Base-by-base conservation (phyloP, 1,139 yeast genomes). In the Taiozyma onychis region DNA sequence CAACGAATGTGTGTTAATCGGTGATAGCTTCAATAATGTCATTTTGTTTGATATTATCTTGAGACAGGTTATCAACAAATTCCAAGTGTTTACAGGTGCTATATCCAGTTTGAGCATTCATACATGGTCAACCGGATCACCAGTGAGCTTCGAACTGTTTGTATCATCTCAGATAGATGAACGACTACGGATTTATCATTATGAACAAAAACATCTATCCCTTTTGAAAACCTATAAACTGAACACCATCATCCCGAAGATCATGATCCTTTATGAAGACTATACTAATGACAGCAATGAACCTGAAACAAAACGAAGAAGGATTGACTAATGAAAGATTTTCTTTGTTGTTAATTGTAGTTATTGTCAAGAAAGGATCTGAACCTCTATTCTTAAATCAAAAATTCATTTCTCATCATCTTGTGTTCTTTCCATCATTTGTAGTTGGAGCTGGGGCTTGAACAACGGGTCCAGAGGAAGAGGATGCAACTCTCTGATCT, bases 21-120 rank as follows among this genome's bases (percentile, higher is more conserved):
- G 55, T 4, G 61, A 59, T 46, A 55, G 55, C 3, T 60, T 60
- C 48, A 56, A 55, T 44, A 58, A 54, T 32, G 53, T 54, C 1
- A 45, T 47, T 2, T 18, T 59, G 14, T 47, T 59, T 37, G 51
- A 59, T 44, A 18, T 47, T 30, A 35, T 27, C 10, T 45, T 44
- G 1, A 43, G 52, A 47, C 32, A 35, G 2, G 35, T 57, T 5
- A 32, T 57, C 1, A 52, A 54, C 22, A 49, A 30, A n/a, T 47
- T 58, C 13, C 49, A 43, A 13, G 47, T 59, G 16, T 54, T 56
- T 3, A 51, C 59, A 6, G 64, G 64, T 2, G 57, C 64, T 5
- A 32, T 60, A 18, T 56, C 61, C 3, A 28, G 55, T n/a, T 26
- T 58, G 39, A 37, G 18, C 14, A 8, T 18, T 13, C 26, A 26